phyloP scores from a whole-genome alignment of 2,329 filamentous ascomycete genomes.

The Torrubiella hemipterigena region DNA sequence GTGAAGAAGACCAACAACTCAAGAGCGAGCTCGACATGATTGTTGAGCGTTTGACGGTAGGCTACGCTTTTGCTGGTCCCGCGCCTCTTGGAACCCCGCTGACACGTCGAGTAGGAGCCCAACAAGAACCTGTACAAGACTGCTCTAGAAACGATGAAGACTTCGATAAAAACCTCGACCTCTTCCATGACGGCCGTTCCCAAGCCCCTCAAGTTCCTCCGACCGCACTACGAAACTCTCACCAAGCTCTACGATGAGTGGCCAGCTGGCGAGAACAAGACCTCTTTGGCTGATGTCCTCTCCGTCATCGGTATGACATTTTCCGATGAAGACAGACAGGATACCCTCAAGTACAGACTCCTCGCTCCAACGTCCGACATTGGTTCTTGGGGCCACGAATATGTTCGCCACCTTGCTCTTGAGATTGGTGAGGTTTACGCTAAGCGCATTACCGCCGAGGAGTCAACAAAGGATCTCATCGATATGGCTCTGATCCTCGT shows the following conservation, averaged over 20 bases:
- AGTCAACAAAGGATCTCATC: conserved; percentile 71
- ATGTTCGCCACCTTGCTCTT: conserved; percentile 86
- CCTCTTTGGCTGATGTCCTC: conserved; percentile 81
- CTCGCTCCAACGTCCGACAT: conserved; percentile 86
- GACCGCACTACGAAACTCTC: conserved; percentile 89
- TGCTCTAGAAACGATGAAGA: conserved; percentile 92
- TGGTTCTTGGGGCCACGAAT: conserved; percentile 96
- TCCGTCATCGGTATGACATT: conserved; percentile 99
- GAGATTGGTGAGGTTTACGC: conserved; percentile 94
- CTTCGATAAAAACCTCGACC: conserved; percentile 96
- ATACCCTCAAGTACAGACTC: conserved; percentile 91
- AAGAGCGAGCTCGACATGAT: conserved; percentile 98
- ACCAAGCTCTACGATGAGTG: conserved; percentile 83
- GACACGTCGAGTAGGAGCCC: conserved; percentile 49
- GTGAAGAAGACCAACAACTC: conserved; percentile 94
- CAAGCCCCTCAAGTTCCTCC: conserved; percentile 94
- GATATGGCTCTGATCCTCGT: conserved; percentile 77
- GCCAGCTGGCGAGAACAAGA: conserved; percentile 75
- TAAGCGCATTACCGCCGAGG: conserved; percentile 75
- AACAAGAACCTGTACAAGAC: conserved; percentile 82
- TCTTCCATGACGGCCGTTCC: conserved; percentile 99
- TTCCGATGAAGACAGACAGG: conserved; percentile 88
- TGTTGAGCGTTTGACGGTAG: conserved; percentile 82
- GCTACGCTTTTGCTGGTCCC: conserved; percentile 7
- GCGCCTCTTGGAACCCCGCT: background rate